Conservation (phyloP, 1,284 basidiomycete species). For the Moniliella sp. region DNA sequence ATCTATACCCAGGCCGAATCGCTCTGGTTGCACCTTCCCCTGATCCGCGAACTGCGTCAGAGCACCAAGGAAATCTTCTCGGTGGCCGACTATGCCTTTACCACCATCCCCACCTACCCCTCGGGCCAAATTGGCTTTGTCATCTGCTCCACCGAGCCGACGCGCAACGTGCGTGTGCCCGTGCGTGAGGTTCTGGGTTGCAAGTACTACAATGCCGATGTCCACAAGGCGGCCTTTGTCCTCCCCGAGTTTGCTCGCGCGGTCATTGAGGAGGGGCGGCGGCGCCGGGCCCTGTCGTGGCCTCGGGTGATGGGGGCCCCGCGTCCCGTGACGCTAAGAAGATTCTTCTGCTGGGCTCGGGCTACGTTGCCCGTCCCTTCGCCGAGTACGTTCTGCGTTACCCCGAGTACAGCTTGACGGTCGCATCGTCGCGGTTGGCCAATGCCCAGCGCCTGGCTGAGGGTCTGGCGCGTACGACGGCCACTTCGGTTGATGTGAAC, state of each 20-base stretch:
- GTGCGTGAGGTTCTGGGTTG: conserved; percentile 43
- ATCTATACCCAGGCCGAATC: conserved; percentile 92
- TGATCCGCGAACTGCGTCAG: conserved; percentile 58
- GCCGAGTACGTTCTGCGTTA: conserved; percentile 76
- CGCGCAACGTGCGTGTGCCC: conserved; percentile 33
- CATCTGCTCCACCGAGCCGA: conserved; percentile 53
- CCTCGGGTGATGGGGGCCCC: conserved; percentile 39
- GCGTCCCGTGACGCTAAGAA: conserved; percentile 42
- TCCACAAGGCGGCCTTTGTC: conserved; percentile 66
- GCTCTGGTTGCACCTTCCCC: conserved; percentile 74
- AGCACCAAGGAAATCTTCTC: conserved; percentile 62
- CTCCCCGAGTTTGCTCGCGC: conserved; percentile 70
- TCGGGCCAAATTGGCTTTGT: conserved; percentile 91
- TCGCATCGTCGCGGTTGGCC: conserved; percentile 36
- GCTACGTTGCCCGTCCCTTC: conserved; percentile 78
- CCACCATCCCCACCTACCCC: conserved; percentile 92
- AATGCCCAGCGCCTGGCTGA: conserved; percentile 49
- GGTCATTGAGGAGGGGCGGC: conserved; percentile 32
- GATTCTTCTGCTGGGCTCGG: conserved; percentile 74
- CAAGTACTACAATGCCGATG: conserved; percentile 63
- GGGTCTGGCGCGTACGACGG: conserved; percentile 47
- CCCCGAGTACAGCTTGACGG: conserved; percentile 61
- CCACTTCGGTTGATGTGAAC: conserved; percentile 63
- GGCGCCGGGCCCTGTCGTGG: conserved; percentile 22
- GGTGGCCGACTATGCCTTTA: conserved; percentile 72